phyloP scores from a whole-genome alignment of 495 filamentous ascomycete species.

The Lasiosphaeria miniovina region DNA sequence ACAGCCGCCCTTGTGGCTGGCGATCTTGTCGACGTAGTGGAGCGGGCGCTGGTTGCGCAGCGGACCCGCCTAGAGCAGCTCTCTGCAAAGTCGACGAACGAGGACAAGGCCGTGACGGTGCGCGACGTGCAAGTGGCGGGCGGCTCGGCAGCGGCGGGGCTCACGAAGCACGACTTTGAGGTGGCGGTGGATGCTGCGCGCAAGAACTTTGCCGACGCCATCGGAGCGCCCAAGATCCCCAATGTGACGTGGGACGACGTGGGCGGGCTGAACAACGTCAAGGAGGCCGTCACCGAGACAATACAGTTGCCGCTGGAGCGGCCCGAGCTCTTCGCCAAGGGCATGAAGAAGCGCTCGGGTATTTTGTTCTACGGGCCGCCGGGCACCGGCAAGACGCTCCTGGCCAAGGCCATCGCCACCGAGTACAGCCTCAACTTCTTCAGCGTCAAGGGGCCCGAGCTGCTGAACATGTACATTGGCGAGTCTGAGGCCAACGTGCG shows the following conservation, averaged over 20 bases:
- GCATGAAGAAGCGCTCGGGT: constrained; percentile 97
- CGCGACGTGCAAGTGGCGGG: constrained; percentile 85
- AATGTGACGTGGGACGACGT: constrained; percentile 97
- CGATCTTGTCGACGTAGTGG: constrained; percentile 90
- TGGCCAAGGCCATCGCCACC: constrained; percentile 96
- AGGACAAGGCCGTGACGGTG: constrained; percentile 53
- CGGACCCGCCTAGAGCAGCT: constrained; percentile 69
- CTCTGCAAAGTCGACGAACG: constrained; percentile 40
- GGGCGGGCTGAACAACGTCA: constrained; percentile 87
- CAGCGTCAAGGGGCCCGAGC: constrained; percentile 93
- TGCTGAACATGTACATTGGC: constrained; percentile 99
- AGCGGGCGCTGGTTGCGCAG: constrained; percentile 76
- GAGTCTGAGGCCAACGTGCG: constrained; percentile 98
- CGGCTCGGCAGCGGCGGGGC: constrained; percentile 69
- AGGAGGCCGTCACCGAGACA: constrained; percentile 93
- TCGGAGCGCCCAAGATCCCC: constrained; percentile 96
- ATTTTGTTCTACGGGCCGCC: constrained; percentile 98
- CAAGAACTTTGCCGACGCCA: constrained; percentile 95
- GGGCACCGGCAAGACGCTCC: constrained; percentile 92
- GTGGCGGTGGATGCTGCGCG: constrained; percentile 87
- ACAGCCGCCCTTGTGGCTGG: constrained; percentile 94
- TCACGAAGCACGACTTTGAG: constrained; percentile 88
- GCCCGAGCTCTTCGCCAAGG: constrained; percentile 93
- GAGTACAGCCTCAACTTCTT: constrained; percentile 99
- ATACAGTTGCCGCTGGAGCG: constrained; percentile 91